phyloP scores from a whole-genome alignment of 2,329 filamentous ascomycete species.

The Nakataea oryzae region DNA sequence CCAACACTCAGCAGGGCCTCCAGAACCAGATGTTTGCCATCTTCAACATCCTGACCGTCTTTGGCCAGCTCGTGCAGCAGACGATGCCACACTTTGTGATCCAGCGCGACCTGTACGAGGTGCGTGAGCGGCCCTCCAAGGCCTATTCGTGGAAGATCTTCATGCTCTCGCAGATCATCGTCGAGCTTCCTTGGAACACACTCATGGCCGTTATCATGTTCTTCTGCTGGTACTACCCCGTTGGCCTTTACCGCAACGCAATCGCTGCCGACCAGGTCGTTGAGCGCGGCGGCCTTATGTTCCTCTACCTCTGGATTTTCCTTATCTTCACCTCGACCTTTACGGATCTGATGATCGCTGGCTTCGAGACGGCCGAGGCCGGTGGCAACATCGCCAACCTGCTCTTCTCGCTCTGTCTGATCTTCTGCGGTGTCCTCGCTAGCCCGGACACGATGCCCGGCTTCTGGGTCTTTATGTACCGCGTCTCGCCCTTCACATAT shows the following conservation, averaged over 20 bases:
- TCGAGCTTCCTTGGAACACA: conserved; percentile 62
- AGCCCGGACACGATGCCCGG: conserved; percentile 45
- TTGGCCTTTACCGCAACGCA: conserved; percentile 52
- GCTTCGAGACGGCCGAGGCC: conserved; percentile 53
- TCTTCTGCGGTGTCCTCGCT: conserved; percentile 58
- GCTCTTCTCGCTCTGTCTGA: conserved; percentile 51
- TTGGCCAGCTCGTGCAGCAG: conserved; percentile 53
- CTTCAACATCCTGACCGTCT: conserved; percentile 62
- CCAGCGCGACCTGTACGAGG: conserved; percentile 58
- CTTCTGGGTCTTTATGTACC: conserved; percentile 76
- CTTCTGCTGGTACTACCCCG: conserved; percentile 61
- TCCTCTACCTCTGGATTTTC: conserved; percentile 55
- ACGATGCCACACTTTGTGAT: conserved; percentile 64
- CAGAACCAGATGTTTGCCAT: conserved; percentile 62
- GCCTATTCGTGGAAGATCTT: conserved; percentile 61
- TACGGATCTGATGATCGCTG: conserved; percentile 52
- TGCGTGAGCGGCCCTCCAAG: conserved; percentile 59
- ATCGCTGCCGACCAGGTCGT: conserved; percentile 35
- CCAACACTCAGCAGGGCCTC: conserved; percentile 52
- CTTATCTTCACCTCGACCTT: conserved; percentile 59
- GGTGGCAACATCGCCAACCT: conserved; percentile 58
- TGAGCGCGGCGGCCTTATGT: conserved; percentile 54
- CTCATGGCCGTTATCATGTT: conserved; percentile 55
- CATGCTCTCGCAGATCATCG: conserved; percentile 54
- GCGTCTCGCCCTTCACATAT: conserved; percentile 57